phyloP scores from a whole-genome alignment of 441 rosid species.

The Populus hybrid region DNA sequence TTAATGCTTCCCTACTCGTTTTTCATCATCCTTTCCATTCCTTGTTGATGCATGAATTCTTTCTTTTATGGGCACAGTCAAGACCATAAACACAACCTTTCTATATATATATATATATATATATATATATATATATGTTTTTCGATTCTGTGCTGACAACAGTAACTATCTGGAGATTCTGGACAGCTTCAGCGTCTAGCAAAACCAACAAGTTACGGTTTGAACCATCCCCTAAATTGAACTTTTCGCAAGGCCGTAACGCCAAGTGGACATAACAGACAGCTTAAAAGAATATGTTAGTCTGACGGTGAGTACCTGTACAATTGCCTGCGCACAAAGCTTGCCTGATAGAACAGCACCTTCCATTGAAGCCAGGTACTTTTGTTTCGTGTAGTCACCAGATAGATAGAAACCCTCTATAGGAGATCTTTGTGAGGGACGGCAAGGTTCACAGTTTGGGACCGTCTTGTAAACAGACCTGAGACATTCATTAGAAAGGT shows the following conservation, averaged over 20 bases:
- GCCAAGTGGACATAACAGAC: background rate
- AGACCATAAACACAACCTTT: background rate
- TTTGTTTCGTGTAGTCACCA: slow-evolving; percentile 93
- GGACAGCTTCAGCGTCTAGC: background rate
- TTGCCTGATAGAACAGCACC: slow-evolving; percentile 97
- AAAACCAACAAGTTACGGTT: too few species aligned
- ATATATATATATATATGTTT: too few species aligned
- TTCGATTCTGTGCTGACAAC: background rate
- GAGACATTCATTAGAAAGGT: slow-evolving; percentile 24
- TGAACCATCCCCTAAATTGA: background rate
- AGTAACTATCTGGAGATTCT: background rate
- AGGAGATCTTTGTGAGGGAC: slow-evolving; percentile 89
- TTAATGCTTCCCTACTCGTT: background rate
- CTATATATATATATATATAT: too few species aligned
- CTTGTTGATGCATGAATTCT: background rate
- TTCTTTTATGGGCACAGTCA: background rate
- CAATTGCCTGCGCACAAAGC: slow-evolving; percentile 78
- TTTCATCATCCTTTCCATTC: background rate
- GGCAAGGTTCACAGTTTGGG: slow-evolving; percentile 89
- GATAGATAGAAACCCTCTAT: slow-evolving; percentile 82
- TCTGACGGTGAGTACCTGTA: slow-evolving; percentile 48
- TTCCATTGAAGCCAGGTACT: slow-evolving; percentile 97
- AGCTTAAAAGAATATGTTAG: background rate
- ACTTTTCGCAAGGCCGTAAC: background rate
- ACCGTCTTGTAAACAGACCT: slow-evolving; percentile 91